Percentiles rank a stretch among this genome's conserved stretches.
These are phyloP conservation scores for Trifolium pratense DNA, from an alignment of 306 rosid genomes.

Conservation along the genomic window DNA sequence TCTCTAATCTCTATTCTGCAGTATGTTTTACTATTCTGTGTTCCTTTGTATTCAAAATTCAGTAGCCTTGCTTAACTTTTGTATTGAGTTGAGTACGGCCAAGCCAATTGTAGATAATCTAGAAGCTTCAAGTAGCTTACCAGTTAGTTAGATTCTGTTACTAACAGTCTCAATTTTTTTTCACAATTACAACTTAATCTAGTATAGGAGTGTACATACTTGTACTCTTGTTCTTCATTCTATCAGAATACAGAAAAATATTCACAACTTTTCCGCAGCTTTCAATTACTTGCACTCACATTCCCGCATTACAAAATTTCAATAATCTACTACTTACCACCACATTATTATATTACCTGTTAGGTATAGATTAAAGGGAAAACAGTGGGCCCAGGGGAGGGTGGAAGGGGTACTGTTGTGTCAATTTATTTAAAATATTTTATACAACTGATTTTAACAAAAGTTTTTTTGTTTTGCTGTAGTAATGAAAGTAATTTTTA, in stretches of 20 bases:
- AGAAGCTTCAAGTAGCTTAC: not conserved
- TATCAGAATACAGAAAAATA: not conserved
- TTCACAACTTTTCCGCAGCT: not conserved
- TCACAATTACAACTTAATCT: not conserved
- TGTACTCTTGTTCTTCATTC: not conserved
- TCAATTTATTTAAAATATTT: not conserved
- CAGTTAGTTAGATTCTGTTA: constrained; percentile 12
- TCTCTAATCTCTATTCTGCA: constrained; percentile 10
- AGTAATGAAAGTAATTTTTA: not conserved
- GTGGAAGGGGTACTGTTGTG: not conserved
- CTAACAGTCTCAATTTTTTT: not conserved
- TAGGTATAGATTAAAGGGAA: constrained; percentile 5
- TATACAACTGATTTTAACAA: not conserved
- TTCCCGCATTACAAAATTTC: not conserved
- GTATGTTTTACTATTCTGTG: not conserved
- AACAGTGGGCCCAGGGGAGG: not conserved
- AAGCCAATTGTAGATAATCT: not conserved
- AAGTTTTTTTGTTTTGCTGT: not conserved
- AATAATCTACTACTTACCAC: not conserved
- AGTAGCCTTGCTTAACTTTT: not conserved
- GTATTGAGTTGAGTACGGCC: not conserved
- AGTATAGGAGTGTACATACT: not conserved
- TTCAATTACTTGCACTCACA: not conserved
- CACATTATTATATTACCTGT: constrained; percentile 13
- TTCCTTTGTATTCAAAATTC: not conserved